Evolutionary conservation across 2,329 filamentous ascomycete species (phyloP).

Genomic region (Fusarium odoratissimum): DNA sequence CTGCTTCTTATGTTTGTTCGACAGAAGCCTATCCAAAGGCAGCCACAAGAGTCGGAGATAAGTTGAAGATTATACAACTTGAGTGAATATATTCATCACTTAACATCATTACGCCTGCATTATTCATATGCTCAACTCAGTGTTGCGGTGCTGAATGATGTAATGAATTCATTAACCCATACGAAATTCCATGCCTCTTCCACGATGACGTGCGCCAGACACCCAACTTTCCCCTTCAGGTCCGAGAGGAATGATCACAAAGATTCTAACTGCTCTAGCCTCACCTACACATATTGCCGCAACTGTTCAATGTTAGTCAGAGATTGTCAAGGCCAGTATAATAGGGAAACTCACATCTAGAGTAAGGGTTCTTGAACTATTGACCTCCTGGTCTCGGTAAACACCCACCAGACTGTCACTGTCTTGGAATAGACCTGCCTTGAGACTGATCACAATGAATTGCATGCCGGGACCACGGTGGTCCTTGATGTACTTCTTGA

Average conservation of each 20-base stretch:
- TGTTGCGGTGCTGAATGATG: not conserved
- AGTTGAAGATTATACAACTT: not conserved
- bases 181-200: conserved; percentile 6
- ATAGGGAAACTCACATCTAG: conserved; percentile 81
- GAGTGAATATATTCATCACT: not conserved
- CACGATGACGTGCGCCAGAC: conserved; percentile 7
- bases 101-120: not conserved
- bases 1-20: not conserved
- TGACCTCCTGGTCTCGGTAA: conserved; percentile 93
- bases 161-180: conserved; percentile 17
- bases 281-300: conserved; percentile 50
- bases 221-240: conserved; percentile 4
- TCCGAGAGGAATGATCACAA: conserved; percentile 8
- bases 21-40: not conserved
- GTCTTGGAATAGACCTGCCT: conserved; percentile 94
- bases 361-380: conserved; percentile 90
- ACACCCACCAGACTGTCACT: conserved; percentile 96
- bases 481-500: conserved; percentile 95
- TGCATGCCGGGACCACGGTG: conserved; percentile 98
- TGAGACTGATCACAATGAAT: conserved; percentile 97
- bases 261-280: not conserved
- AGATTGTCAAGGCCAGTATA: not conserved
- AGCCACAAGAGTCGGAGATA: not conserved
- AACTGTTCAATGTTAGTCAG: conserved; percentile 42
- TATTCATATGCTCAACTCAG: not conserved